Base-by-base conservation (phyloP, 768 basidiomycete species). In the Amanita rimosa region DNA sequence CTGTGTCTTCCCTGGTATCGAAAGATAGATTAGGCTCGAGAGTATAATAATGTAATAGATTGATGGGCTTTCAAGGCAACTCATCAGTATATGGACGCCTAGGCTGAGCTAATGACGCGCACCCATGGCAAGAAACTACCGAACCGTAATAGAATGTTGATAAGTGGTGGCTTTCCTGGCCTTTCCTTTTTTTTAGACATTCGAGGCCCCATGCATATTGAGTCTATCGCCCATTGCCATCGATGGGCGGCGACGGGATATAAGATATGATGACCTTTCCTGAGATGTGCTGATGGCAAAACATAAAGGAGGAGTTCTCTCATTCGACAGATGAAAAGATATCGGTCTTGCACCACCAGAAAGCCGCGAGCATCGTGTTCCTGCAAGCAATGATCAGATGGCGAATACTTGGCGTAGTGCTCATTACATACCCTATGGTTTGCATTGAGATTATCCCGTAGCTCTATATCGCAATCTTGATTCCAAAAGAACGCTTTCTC, bases 41-140 rank as follows among this genome's bases (percentile, higher is more conserved):
- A 29, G 69, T 57, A 57, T 73, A 82, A 59, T 80, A 76, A 54
- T 84, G 79, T n/a, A 85, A 67, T 21, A 78, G 62, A 59, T 86
- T 84, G 52, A 79, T 72, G 0, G 82, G 79, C 83, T 24, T 68
- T 50, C 3, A 13, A 17, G 17, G 39, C 27, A 21, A 27, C 22
- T n/a, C 40, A 22, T 21, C 40, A 41, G 13, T 17, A 14, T 10
- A 7, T 24, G 10, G n/a, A 13, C n/a, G 31, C 19, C 24, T 2
- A n/a, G 1, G 6, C 10, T 16, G 8, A 34, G 29, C 13, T 29
- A 27, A 43, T 10, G 7, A 17, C 6, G 54, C 65, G 50, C 44
- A 71, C 70, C 69, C 82, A 84, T 2, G 81, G 81, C 51, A 73
- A 76, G 46, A 64, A 67, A 57, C 74, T 78, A 10, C 71, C 73